Conservation (phyloP, 2,329 filamentous ascomycete species). For the Colletotrichum costaricense region DNA sequence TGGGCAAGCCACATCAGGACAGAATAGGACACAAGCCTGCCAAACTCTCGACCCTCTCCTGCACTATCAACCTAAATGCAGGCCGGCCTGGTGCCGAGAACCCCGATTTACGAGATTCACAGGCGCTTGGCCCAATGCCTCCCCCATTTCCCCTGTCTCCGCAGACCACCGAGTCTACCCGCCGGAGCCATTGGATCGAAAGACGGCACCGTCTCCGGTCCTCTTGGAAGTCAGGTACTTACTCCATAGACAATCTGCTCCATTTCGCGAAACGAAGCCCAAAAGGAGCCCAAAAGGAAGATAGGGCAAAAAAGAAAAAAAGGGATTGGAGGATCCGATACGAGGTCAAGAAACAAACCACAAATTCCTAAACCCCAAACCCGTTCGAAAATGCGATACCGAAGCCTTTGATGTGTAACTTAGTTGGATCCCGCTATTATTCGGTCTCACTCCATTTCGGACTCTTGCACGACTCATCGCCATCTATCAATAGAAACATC, state of each 20-base stretch:
- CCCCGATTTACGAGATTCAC: conserved; percentile 18
- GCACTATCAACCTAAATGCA: not conserved
- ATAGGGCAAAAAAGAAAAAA: no score
- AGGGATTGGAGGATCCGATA: not conserved
- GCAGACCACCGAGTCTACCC: not conserved
- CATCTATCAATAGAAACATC: not conserved
- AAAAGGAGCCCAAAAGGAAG: not conserved
- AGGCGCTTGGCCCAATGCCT: not conserved
- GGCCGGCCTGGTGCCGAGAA: not conserved
- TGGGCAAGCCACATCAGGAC: not conserved
- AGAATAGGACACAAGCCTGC: not conserved
- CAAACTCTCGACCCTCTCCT: not conserved
- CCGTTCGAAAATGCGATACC: not conserved
- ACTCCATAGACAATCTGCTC: not conserved
- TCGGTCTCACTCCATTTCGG: not conserved
- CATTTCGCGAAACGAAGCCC: not conserved
- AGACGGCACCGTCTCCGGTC: not conserved
- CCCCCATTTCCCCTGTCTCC: not conserved
- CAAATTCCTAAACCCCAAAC: no score
- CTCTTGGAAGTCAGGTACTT: not conserved
- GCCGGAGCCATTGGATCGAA: not conserved
- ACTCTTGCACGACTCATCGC: not conserved
- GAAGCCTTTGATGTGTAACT: not conserved
- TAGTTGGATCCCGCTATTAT: not conserved
- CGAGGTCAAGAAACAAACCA: not conserved